Evolutionary conservation across 768 basidiomycete species (phyloP), one percentile per base, ranked within the genome.

Genomic region (Nidularia pulvinata): DNA sequence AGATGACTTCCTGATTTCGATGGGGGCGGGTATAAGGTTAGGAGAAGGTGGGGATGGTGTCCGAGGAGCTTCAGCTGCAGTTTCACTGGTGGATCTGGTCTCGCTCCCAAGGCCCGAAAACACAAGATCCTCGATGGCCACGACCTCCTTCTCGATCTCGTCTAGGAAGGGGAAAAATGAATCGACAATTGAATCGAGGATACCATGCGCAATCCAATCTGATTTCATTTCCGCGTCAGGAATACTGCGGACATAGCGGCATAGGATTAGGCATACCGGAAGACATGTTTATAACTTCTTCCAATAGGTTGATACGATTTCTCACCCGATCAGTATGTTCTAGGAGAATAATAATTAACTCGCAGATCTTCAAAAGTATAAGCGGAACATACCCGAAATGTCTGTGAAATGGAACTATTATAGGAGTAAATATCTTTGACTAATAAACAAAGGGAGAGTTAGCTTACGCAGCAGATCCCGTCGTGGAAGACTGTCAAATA

Each of bases 151-250:
- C 62, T 92, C 92, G 36, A 97, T 88, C 54, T 86, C 84, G 57
- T 86, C 81, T 54, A 95, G 73, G 54, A 93, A 79, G 1, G 93
- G 93, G 66, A 94, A 93, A 71, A 95, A 95, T 1, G 91, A 88
- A 65, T 98, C 95, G 19, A 98, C 94, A 50, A 98, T 86, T 1
- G 93, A 95, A 63, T 97, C 95, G 58, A 98, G 74, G 51, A 97
- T 79, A 19, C 88, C 90, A 67, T 98, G 94, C 0, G 93, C 93
- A 58, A 98, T 91, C 93, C 93, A 96, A 65, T 95, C 95, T 93
- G 57, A 37, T 22, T 11, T 39, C 46, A 30, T 51, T 55, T 14
- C 36, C 42, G 35, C 32, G 47, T 48, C 16, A 59, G 30, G 50
- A 6, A 19, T 10, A 14, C 2, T 46, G 22, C 34, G 33, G 44